Evolutionary conservation across 2,329 filamentous ascomycete species (phyloP), one percentile per base, ranked within the genome.

Genomic region (Cladorrhinum sp.): DNA sequence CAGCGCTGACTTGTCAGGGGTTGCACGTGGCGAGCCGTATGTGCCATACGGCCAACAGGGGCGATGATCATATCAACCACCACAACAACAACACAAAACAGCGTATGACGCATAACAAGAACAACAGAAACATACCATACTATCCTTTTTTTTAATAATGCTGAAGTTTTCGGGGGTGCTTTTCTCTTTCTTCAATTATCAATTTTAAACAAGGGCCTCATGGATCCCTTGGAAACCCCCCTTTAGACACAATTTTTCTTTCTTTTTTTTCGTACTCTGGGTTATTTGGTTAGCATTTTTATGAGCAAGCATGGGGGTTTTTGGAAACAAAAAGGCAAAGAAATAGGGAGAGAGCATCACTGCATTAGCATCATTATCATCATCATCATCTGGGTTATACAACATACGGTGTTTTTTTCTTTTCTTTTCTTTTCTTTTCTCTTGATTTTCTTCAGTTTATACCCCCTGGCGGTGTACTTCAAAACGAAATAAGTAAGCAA

Each of bases 21-120:
- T 80, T 50, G 76, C 71, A 59, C 72, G 70, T 61, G 79, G 76
- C 5, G 72, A 74, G 65, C 71, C 74, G 3, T 82, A 75, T 62
- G 76, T 81, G 24, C 29, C 29, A 6, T 45, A 45, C 10, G 41
- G 18, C 16, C 41, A 54, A 29, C 38, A 13, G 52, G 20, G 32
- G 32, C 18, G 24, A 13, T 24, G 22, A 41, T 24, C n/a, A 36
- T 16, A 12, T 13, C 29, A 6, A 6, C 29, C 29, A 6, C 29
- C 29, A 7, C 13, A n/a, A n/a, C n/a, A n/a, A n/a, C 25, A 29
- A 29, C 5, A 29, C 25, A 29, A 29, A 29, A 29, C 4, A 13
- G 16, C 8, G 32, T 16, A 20, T 9, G n/a, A 45, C 41, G 20
- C 29, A 45, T 16, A 36, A 18, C 18, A 9, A 36, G 9, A 36